phyloP scores from a whole-genome alignment of 352 stramenopile genomes.

The Globisporangium abappressorium region DNA sequence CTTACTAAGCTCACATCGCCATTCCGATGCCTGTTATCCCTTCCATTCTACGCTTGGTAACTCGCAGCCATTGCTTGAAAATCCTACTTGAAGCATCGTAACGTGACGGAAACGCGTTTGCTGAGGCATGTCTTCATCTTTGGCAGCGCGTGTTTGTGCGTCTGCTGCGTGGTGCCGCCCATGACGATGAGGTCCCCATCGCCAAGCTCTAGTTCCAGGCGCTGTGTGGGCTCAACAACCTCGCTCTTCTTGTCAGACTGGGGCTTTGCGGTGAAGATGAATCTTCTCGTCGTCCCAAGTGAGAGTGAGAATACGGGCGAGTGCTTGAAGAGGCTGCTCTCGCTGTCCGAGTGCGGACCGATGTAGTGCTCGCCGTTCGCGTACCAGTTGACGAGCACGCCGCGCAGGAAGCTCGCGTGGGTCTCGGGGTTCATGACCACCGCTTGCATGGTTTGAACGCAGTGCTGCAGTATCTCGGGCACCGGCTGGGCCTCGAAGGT shows the following conservation, averaged over 20 bases:
- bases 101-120: constrained; percentile 11
- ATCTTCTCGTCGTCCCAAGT: constrained; percentile 33
- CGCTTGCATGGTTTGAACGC: constrained; percentile 37
- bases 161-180: constrained; percentile 38
- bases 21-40: no score
- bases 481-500: constrained; percentile 46
- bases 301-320: constrained; percentile 39
- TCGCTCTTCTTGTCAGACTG: background rate
- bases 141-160: constrained; percentile 43
- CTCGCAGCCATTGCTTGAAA: no score
- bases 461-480: constrained; percentile 29
- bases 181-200: constrained; percentile 48
- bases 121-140: constrained; percentile 20
- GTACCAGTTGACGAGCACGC: constrained; percentile 84
- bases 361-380: constrained; percentile 77
- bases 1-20: no score
- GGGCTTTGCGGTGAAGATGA: constrained; percentile 22
- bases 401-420: constrained; percentile 28
- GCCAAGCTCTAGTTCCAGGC: constrained; percentile 27
- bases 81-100: constrained; percentile 16
- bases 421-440: constrained; percentile 35
- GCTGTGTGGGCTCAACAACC: background rate
- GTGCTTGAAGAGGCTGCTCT: constrained; percentile 39
- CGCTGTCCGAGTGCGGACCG: constrained; percentile 71
- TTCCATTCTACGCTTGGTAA: no score